Evolutionary conservation across 2,329 filamentous ascomycete species (phyloP).

Genomic region (Phaeophleospora eucalypticola): DNA sequence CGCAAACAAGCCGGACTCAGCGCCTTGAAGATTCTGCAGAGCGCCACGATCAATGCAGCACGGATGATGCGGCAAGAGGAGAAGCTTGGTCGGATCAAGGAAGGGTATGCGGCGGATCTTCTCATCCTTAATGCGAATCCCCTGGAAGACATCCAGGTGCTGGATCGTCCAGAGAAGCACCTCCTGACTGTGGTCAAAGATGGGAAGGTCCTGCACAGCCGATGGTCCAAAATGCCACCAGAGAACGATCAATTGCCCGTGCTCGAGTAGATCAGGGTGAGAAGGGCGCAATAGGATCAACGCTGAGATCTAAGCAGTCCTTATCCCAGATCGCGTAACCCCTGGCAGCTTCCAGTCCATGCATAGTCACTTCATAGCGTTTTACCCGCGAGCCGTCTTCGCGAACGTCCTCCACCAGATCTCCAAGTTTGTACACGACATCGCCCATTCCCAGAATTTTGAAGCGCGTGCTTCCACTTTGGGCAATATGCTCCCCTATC

Average conservation of each 20-base stretch:
- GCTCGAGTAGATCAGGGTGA: slow-evolving; percentile 18
- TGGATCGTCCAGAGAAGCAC: slow-evolving; percentile 47
- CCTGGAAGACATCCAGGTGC: slow-evolving; percentile 51
- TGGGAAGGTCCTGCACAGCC: slow-evolving; percentile 44
- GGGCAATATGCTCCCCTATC: slow-evolving; percentile 24
- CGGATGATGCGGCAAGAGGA: slow-evolving; percentile 46
- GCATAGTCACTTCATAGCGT: slow-evolving; percentile 29
- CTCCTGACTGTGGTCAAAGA: slow-evolving; percentile 54
- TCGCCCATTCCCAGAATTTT: slow-evolving; percentile 40
- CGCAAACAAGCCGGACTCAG: slow-evolving; percentile 43
- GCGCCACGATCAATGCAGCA: slow-evolving; percentile 52
- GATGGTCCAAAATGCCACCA: slow-evolving; percentile 28
- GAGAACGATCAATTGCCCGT: slow-evolving; percentile 17
- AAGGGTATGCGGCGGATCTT: slow-evolving; percentile 52
- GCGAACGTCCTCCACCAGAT: slow-evolving; percentile 16
- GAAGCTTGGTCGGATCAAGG: slow-evolving; percentile 48
- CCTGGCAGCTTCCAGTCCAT: slow-evolving; percentile 35
- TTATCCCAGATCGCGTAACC: slow-evolving; percentile 45
- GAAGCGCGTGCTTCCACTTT: slow-evolving; percentile 22
- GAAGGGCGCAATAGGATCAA: slow-evolving; percentile 21
- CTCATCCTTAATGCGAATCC: slow-evolving; percentile 52
- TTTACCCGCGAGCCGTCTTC: slow-evolving; percentile 24
- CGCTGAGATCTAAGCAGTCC: slow-evolving; percentile 35
- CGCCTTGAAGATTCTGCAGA: slow-evolving; percentile 45
- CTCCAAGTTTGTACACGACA: slow-evolving; percentile 35